Conservation (phyloP, 1,284 basidiomycete genomes). For the Apiotrichum sp. region DNA sequence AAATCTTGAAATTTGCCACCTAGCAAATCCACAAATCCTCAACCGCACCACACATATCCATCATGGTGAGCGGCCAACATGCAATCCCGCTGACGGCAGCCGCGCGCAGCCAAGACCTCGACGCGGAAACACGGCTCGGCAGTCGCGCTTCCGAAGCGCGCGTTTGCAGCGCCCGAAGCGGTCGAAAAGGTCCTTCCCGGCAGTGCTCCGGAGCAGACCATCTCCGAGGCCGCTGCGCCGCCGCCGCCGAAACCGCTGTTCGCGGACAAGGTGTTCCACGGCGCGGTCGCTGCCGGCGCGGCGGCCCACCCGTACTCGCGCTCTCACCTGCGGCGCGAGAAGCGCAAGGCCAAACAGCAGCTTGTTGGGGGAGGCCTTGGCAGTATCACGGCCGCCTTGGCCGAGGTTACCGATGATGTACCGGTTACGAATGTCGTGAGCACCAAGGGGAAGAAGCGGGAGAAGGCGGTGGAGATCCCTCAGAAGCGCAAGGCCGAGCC, state of each 20-base stretch:
- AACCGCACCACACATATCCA: not conserved
- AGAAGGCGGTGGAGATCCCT: slow-evolving; percentile 9
- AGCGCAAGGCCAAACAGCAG: slow-evolving; percentile 36
- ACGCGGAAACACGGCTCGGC: slow-evolving; percentile 23
- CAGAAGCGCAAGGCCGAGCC: slow-evolving; percentile 18
- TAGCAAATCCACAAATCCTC: not conserved
- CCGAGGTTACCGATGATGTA: slow-evolving; percentile 12
- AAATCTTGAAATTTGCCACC: not conserved
- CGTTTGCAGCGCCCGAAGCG: slow-evolving; percentile 15
- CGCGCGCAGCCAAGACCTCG: slow-evolving; percentile 22
- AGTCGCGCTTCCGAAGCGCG: slow-evolving; percentile 20
- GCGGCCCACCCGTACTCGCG: slow-evolving; percentile 41
- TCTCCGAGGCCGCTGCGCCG: slow-evolving; percentile 4
- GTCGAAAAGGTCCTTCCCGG: slow-evolving; percentile 20
- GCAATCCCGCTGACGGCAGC: slow-evolving; percentile 17
- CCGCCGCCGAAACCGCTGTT: not conserved
- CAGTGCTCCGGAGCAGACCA: slow-evolving; percentile 3
- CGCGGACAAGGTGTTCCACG: slow-evolving; percentile 10
- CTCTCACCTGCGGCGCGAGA: slow-evolving; percentile 40
- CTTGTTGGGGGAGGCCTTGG: slow-evolving; percentile 27
- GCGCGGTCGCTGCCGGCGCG: slow-evolving; percentile 9
- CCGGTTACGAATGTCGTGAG: not conserved
- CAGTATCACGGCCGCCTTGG: slow-evolving; percentile 31
- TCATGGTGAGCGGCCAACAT: slow-evolving; percentile 3
- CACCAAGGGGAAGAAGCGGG: slow-evolving; percentile 8